Evolutionary conservation across 106 monocot species (phyloP).

Genomic region (Phalaenopsis equestris): DNA sequence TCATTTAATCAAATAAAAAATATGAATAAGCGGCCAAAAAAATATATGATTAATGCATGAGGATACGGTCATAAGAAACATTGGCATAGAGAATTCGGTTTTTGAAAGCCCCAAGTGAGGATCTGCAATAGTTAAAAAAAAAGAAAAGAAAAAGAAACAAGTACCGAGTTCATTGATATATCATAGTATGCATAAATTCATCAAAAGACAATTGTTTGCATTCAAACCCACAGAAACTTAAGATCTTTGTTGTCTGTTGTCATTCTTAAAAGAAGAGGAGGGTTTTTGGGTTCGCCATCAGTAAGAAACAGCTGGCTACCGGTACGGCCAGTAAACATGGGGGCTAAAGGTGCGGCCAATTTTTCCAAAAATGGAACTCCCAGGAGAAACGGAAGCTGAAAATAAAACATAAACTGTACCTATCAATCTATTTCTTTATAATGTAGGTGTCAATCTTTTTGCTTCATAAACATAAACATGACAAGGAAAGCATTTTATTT

Average conservation of each 20-base stretch:
- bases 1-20: not conserved
- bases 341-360: constrained; percentile 78
- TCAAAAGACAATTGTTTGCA: not conserved
- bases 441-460: not conserved
- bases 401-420: constrained; percentile 6
- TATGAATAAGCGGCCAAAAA: not conserved
- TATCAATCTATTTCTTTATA: not conserved
- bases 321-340: constrained; percentile 70
- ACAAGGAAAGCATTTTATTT: not conserved
- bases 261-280: constrained; percentile 90
- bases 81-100: constrained; percentile 80
- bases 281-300: constrained; percentile 69
- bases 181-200: not conserved
- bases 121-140: constrained; percentile 47
- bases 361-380: constrained; percentile 84
- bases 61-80: constrained; percentile 99
- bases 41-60: not conserved
- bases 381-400: constrained; percentile 94
- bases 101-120: constrained; percentile 70
- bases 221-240: constrained; percentile 61
- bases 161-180: not conserved
- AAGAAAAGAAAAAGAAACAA: constrained; percentile 11
- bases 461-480: not conserved
- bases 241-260: constrained; percentile 70
- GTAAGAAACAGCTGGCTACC: constrained; percentile 87